These are phyloP conservation scores for Auxenochlorella pyrenoidosa DNA, from an alignment of 139 green algal genomes.

Conservation along the genomic window DNA sequence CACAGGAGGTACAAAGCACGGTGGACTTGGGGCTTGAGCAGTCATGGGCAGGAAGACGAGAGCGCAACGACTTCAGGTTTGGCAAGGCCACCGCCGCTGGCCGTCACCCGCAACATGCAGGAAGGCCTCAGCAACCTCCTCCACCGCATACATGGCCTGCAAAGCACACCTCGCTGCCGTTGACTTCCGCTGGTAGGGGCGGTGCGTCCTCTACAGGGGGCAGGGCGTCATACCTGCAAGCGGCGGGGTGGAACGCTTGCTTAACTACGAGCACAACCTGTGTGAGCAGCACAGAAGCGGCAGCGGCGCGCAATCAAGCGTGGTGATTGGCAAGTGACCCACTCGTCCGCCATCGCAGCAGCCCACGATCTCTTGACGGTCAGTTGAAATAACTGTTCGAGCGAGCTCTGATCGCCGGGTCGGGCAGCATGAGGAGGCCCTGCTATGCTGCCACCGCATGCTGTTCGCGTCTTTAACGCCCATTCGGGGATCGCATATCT, in stretches of 20 bases:
- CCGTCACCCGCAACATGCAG: neutral
- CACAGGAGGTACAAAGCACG: neutral
- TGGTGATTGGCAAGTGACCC: neutral
- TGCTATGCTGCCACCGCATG: no score
- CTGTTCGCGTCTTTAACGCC: no score
- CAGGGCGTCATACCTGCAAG: neutral
- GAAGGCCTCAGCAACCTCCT: neutral
- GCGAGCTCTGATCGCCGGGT: no score
- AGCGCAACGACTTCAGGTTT: no score
- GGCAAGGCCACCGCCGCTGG: no score
- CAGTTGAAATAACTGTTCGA: no score
- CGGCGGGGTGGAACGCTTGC: neutral
- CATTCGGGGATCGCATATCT: no score
- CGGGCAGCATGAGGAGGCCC: no score
- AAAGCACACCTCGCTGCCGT: neutral
- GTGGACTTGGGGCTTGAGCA: neutral
- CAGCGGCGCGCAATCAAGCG: neutral
- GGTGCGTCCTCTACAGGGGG: neutral
- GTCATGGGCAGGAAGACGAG: no score
- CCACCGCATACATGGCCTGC: neutral
- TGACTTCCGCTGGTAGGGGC: slow-evolving; percentile 3
- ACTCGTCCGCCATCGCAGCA: neutral
- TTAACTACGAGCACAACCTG: neutral
- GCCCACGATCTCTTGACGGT: neutral
- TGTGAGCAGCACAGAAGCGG: neutral